Base-by-base conservation (phyloP, 164 flowering plant genomes). In the Annona cherimola region DNA sequence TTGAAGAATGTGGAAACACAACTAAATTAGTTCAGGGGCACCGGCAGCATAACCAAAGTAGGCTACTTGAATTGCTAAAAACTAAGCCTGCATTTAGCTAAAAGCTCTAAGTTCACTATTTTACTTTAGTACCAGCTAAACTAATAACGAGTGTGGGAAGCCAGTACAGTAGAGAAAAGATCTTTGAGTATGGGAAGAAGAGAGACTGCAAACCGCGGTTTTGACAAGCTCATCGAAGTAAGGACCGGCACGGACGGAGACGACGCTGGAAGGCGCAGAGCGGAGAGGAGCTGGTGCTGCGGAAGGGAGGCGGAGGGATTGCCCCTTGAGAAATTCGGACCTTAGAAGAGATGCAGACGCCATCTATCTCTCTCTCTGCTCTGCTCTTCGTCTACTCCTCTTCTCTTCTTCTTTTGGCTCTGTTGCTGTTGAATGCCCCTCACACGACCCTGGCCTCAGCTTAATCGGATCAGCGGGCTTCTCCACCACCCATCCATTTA, bases 171-270 rank as follows among this genome's bases (percentile, higher is more conserved):
- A 20, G 35, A 61, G 35, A 61, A 3, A 8, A 20, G 4, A 18
- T 18, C 35, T 26, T 8, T 54, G 59, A 54, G 16, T 7, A 54
- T 54, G 59, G 16, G 59, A 54, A 54, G 59, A 54, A 54, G n/a
- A n/a, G 14, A 18, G 45, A 11, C 8, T 1, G 74, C 89, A 42
- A 84, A 93, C 98, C 81, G 97, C 97, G 9, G 97, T 93, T 79
- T 93, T 91, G 82, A 93, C 81, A 59, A 93, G 97, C 86, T 93
- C 98, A 77, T 93, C 97, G 1, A 90, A 86, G 45, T 91, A 92
- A 59, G 97, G 75, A 45, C 86, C 75, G 62, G 94, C 95, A 0
- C 93, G 83, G 63, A 91, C 70, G 75, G 85, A 78, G 79, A 91
- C 82, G 79, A 91, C 82, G 11, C 77, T 63, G 3, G 93, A 78